These are phyloP conservation scores for Cyclaneusma minus DNA, from an alignment of 2,329 filamentous ascomycete genomes.

Conservation along the genomic window DNA sequence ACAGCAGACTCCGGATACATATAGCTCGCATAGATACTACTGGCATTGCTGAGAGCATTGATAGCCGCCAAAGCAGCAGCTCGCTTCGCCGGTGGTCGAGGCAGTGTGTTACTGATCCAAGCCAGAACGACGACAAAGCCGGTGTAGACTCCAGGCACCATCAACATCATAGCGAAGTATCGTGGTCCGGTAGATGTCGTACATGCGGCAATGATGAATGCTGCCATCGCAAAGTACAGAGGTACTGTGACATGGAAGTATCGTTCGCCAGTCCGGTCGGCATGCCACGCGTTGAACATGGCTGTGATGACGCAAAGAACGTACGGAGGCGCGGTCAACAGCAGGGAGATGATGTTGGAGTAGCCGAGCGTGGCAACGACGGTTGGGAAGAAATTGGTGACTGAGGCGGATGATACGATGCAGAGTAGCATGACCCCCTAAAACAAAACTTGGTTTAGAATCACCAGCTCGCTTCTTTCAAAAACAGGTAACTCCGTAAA, in stretches of 20 bases:
- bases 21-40: constrained; percentile 54
- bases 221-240: constrained; percentile 41
- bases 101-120: constrained; percentile 65
- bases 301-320: constrained; percentile 45
- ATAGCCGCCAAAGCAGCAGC: constrained; percentile 60
- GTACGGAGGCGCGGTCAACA: constrained; percentile 31
- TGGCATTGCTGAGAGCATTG: constrained; percentile 56
- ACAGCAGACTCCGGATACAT: constrained; percentile 39
- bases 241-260: constrained; percentile 53
- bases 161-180: constrained; percentile 59
- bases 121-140: constrained; percentile 52
- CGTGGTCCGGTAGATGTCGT: constrained; percentile 44
- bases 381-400: constrained; percentile 27
- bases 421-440: constrained; percentile 40
- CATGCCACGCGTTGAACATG: constrained; percentile 52
- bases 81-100: constrained; percentile 47
- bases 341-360: constrained; percentile 23
- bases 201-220: constrained; percentile 53
- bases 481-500: constrained; percentile 3
- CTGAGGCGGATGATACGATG: constrained; percentile 38
- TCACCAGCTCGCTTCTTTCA: not conserved
- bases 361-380: constrained; percentile 20
- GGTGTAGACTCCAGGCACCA: constrained; percentile 48
- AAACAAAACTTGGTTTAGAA: constrained; percentile 1
- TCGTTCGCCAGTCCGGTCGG: constrained; percentile 55